phyloP scores from a whole-genome alignment of 2,329 filamentous ascomycete species.

The Hypoxylon sp. region DNA sequence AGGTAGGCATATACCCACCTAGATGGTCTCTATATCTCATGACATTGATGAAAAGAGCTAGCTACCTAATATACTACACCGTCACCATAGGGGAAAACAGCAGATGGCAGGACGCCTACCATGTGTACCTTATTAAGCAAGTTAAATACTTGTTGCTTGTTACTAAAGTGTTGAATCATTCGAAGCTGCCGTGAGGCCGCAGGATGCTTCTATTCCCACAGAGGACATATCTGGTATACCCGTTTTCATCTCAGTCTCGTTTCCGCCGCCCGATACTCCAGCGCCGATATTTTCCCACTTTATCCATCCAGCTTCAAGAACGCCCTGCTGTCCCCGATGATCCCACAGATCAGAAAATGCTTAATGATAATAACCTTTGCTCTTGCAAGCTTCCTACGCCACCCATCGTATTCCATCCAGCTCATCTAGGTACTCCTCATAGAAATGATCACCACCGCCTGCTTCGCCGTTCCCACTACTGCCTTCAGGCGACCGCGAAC shows the following conservation, averaged over 20 bases:
- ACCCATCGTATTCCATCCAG: constrained; percentile 69
- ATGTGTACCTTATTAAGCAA: constrained; percentile 9
- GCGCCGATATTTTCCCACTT: constrained; percentile 10
- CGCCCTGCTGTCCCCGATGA: constrained; percentile 1
- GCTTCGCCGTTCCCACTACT: constrained; percentile 48
- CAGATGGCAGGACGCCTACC: background rate
- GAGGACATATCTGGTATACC: constrained; percentile 17
- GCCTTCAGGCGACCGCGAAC: constrained; percentile 39
- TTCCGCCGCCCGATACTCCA: constrained; percentile 8
- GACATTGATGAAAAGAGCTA: background rate
- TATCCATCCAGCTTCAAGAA: constrained; percentile 14
- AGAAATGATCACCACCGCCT: constrained; percentile 60
- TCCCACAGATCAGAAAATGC: background rate
- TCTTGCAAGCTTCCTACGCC: constrained; percentile 47
- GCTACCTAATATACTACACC: background rate
- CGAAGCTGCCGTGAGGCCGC: constrained; percentile 36
- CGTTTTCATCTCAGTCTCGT: constrained; percentile 7
- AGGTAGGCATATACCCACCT: background rate
- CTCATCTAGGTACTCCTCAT: constrained; percentile 70
- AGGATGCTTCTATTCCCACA: constrained; percentile 28
- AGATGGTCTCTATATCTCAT: background rate
- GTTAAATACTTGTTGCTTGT: background rate
- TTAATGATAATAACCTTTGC: constrained; percentile 1
- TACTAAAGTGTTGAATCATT: constrained; percentile 14
- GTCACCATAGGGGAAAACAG: background rate